phyloP scores from a whole-genome alignment of 2,329 filamentous ascomycete species.

The Nemania sp. region DNA sequence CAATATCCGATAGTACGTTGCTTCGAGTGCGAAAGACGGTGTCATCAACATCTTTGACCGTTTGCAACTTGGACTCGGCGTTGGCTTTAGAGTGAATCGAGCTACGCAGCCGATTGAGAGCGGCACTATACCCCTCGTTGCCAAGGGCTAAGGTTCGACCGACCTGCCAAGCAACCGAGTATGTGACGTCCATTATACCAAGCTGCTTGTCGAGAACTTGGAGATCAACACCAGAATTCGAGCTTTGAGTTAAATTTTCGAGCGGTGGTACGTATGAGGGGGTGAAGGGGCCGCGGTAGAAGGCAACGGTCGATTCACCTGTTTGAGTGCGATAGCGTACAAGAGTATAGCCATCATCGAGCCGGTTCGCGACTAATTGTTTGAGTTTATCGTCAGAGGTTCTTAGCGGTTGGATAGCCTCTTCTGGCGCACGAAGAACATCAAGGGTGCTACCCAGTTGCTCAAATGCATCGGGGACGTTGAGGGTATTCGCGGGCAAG shows the following conservation, averaged over 20 bases:
- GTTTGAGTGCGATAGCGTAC: conserved; percentile 41
- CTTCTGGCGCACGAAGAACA: conserved; percentile 22
- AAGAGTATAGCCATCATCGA: conserved; percentile 47
- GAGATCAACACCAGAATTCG: conserved; percentile 42
- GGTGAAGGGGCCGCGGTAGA: conserved; percentile 42
- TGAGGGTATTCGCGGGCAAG: conserved; percentile 40
- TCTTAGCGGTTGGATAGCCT: background rate
- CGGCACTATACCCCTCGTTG: conserved; percentile 30
- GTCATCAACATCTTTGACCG: background rate
- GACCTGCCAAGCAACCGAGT: conserved; percentile 48
- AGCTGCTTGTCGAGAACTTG: conserved; percentile 45
- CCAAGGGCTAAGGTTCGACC: conserved; percentile 46
- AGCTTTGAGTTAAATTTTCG: conserved; percentile 25
- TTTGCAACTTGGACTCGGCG: background rate
- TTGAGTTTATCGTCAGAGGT: background rate
- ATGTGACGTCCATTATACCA: conserved; percentile 49
- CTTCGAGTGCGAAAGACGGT: background rate
- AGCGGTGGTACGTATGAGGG: conserved; percentile 31
- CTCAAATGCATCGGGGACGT: conserved; percentile 41
- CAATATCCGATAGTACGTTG: background rate
- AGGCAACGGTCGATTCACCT: conserved; percentile 45
- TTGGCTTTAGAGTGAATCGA: conserved; percentile 21
- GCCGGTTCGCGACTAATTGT: conserved; percentile 11
- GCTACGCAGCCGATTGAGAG: conserved; percentile 25
- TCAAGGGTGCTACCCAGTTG: conserved; percentile 30